These are phyloP conservation scores for Trametes cinnabarina DNA, from an alignment of 768 basidiomycete species.

Conservation along the genomic window DNA sequence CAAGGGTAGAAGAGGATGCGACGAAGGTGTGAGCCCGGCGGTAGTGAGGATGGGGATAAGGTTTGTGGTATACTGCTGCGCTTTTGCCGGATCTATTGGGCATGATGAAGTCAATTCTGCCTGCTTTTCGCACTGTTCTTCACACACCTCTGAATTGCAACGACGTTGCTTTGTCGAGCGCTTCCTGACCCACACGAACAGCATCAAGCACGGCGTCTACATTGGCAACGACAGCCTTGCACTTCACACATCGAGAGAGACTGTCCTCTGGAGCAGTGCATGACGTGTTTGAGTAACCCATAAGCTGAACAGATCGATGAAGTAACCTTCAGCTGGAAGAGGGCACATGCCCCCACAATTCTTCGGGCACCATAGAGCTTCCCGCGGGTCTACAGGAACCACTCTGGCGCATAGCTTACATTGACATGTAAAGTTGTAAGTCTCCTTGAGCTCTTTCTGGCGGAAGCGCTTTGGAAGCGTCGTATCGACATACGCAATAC, in stretches of 20 bases:
- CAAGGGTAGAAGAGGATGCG: constrained; percentile 77
- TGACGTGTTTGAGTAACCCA: not conserved
- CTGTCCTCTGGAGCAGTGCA: constrained; percentile 45
- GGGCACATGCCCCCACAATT: constrained; percentile 64
- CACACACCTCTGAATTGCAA: constrained; percentile 58
- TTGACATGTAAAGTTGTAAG: constrained; percentile 75
- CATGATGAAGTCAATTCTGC: not conserved
- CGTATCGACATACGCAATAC: constrained; percentile 84
- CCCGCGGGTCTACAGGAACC: constrained; percentile 56
- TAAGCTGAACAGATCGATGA: not conserved
- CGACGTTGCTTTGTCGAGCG: constrained; percentile 64
- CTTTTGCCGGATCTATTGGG: constrained; percentile 52
- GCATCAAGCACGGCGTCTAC: constrained; percentile 61
- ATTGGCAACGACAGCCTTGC: constrained; percentile 47
- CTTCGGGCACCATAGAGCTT: constrained; percentile 66
- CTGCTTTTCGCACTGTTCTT: too few species aligned
- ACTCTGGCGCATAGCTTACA: constrained; percentile 56
- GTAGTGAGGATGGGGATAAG: constrained; percentile 63
- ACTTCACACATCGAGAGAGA: constrained; percentile 52
- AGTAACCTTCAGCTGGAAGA: constrained; percentile 57
- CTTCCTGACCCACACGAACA: constrained; percentile 68
- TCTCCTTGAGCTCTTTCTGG: constrained; percentile 56
- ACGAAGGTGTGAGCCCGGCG: constrained; percentile 57
- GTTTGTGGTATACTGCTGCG: constrained; percentile 59
- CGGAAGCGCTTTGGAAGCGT: constrained; percentile 61